Percentiles rank a stretch among this genome's conserved stretches.
phyloP scores from a whole-genome alignment of 768 basidiomycete genomes.

The Hypholoma sublateritium region DNA sequence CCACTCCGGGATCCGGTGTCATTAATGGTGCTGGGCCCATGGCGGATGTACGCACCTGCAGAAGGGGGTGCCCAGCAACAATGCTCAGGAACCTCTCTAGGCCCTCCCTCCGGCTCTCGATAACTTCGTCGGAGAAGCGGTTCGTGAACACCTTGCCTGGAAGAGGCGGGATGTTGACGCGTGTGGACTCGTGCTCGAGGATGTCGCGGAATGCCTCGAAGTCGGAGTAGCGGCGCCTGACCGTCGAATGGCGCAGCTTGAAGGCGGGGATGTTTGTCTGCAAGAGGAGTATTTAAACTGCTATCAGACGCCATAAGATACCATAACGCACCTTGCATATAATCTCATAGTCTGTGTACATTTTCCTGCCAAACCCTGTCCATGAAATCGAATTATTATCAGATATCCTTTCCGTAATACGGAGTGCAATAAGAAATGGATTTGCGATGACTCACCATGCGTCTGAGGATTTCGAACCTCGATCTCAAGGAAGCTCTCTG shows the following conservation, averaged over 20 bases:
- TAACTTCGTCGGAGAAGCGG: constrained; percentile 96
- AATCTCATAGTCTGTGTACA: constrained; percentile 99
- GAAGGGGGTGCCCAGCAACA: constrained; percentile 94
- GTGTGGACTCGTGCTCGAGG: constrained; percentile 93
- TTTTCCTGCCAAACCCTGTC: constrained; percentile 92
- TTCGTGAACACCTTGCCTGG: constrained; percentile 99
- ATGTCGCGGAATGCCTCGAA: constrained; percentile 98
- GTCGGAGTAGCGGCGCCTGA: constrained; percentile 87
- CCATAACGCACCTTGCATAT: constrained; percentile 79
- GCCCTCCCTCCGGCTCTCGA: constrained; percentile 89
- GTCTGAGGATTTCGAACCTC: constrained; percentile 97
- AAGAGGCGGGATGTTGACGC: constrained; percentile 96
- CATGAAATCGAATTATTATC: constrained; percentile 1
- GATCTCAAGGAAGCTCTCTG: constrained; percentile 96
- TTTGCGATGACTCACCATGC: constrained; percentile 62
- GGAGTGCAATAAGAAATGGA: neutral
- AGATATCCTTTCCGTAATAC: no score
- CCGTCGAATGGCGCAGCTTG: constrained; percentile 91
- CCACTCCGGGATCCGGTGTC: neutral
- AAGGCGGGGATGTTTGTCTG: constrained; percentile 99
- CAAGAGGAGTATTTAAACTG: neutral
- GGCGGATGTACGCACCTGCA: constrained; percentile 67
- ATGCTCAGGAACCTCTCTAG: constrained; percentile 93
- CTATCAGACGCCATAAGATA: neutral
- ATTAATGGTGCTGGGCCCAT: neutral